phyloP scores from a whole-genome alignment of 2,329 filamentous ascomycete species.

The Exophiala bonariae region DNA sequence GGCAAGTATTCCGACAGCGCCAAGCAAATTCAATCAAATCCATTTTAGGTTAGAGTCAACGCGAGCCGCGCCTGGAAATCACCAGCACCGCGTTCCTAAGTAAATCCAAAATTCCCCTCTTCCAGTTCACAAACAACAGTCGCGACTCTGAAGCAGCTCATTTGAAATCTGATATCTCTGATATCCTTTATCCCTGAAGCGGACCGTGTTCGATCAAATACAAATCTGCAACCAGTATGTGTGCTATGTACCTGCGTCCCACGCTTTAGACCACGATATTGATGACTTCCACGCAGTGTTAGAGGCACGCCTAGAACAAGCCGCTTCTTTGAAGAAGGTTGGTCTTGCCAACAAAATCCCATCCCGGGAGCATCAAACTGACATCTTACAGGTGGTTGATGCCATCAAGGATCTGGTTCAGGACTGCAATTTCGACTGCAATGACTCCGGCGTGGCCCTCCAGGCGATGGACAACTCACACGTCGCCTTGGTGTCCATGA shows the following conservation, averaged over 20 bases:
- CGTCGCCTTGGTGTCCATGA: constrained; percentile 97
- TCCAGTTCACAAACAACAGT: no score
- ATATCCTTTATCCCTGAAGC: no score
- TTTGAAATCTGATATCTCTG: no score
- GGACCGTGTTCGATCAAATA: no score
- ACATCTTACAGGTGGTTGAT: constrained; percentile 74
- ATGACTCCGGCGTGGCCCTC: constrained; percentile 96
- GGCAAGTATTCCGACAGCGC: neutral
- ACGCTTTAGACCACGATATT: neutral
- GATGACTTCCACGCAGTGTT: constrained; percentile 61
- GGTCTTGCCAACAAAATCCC: constrained; percentile 20
- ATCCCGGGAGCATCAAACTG: constrained; percentile 1
- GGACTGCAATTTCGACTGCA: constrained; percentile 99
- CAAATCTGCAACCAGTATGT: neutral
- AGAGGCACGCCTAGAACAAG: constrained; percentile 96
- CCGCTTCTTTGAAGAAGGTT: constrained; percentile 92
- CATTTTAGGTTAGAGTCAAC: constrained; percentile 1
- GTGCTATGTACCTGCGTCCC: neutral
- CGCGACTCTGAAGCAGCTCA: no score
- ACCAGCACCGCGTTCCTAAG: neutral
- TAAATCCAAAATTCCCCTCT: constrained; percentile 1
- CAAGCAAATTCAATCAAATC: constrained; percentile 9
- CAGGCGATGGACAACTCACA: constrained; percentile 99
- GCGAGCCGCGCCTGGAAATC: constrained; percentile 5
- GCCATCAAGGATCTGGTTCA: constrained; percentile 99